These are phyloP conservation scores for Penicillium sp. DNA, from an alignment of 2,329 filamentous ascomycete species.

Conservation along the genomic window DNA sequence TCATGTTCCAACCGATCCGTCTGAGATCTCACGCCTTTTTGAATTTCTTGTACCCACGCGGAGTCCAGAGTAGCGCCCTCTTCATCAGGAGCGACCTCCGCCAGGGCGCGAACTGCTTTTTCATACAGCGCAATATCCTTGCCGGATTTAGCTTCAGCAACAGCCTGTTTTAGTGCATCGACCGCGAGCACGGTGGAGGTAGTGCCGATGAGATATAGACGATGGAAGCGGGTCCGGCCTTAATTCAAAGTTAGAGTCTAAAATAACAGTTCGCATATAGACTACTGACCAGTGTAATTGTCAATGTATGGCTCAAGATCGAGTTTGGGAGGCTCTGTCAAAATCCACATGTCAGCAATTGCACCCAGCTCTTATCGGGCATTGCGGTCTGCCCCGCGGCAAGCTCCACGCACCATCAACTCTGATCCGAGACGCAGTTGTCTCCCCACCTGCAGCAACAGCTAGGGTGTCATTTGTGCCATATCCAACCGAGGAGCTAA, in stretches of 20 bases:
- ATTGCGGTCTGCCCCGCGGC: conserved; percentile 2
- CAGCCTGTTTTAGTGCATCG: conserved; percentile 78
- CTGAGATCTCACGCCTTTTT: conserved; percentile 67
- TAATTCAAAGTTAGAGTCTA: neutral
- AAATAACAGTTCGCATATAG: neutral
- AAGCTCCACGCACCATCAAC: conserved; percentile 30
- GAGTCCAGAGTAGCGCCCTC: conserved; percentile 67
- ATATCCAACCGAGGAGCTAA: conserved; percentile 12
- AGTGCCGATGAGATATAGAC: conserved; percentile 77
- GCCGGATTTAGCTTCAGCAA: conserved; percentile 73
- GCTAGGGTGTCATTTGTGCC: neutral
- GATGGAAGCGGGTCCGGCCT: conserved; percentile 80
- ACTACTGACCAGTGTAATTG: conserved; percentile 72
- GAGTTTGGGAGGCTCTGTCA: conserved; percentile 74
- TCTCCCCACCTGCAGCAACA: conserved; percentile 1
- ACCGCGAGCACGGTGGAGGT: conserved; percentile 72
- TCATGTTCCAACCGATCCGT: conserved; percentile 77
- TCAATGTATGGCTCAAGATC: conserved; percentile 88
- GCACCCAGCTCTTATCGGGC: conserved; percentile 2
- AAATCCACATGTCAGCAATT: neutral
- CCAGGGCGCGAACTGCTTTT: conserved; percentile 66
- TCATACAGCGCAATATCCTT: conserved; percentile 72
- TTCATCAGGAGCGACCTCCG: conserved; percentile 64
- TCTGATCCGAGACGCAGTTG: conserved; percentile 19
- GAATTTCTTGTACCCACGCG: conserved; percentile 71